Evolutionary conservation across 108 stramenopile genomes (phyloP).

Genomic region (Schizochytrium sp.): DNA sequence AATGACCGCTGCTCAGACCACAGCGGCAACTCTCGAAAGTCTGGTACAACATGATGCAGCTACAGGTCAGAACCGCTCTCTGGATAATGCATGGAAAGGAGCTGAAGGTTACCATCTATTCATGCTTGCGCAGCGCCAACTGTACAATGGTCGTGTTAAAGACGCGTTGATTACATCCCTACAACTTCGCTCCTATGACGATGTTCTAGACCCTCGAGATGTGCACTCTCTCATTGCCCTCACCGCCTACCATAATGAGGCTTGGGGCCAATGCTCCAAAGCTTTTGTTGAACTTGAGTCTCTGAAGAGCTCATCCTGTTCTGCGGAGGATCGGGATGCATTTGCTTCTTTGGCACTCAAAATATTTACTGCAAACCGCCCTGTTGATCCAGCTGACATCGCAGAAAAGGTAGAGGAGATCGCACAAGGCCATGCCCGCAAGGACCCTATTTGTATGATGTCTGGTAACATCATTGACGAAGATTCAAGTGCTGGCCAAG

Average conservation of each 20-base stretch:
- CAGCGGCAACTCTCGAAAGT: slow-evolving; percentile 58
- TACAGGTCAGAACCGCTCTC: slow-evolving; percentile 69
- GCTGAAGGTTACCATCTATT: slow-evolving; percentile 82
- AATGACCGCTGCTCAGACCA: slow-evolving; percentile 73
- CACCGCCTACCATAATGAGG: slow-evolving; percentile 72
- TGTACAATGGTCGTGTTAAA: slow-evolving; percentile 71
- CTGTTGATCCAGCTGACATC: slow-evolving; percentile 63
- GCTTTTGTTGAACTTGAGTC: slow-evolving; percentile 81
- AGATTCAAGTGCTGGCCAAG: slow-evolving; percentile 68
- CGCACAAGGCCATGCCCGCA: slow-evolving; percentile 47
- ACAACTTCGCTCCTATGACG: slow-evolving; percentile 78
- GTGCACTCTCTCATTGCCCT: slow-evolving; percentile 77
- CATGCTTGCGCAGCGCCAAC: slow-evolving; percentile 78
- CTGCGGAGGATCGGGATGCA: slow-evolving; percentile 53
- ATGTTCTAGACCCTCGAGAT: slow-evolving; percentile 74
- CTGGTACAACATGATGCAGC: slow-evolving; percentile 67
- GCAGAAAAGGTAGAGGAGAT: slow-evolving; percentile 43
- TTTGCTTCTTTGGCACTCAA: slow-evolving; percentile 70
- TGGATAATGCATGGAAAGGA: slow-evolving; percentile 81
- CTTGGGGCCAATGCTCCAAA: slow-evolving; percentile 73
- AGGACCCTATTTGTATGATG: slow-evolving; percentile 67
- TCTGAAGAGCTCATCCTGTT: slow-evolving; percentile 59
- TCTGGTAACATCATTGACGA: slow-evolving; percentile 70
- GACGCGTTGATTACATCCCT: slow-evolving; percentile 76
- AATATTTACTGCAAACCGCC: slow-evolving; percentile 68